These are phyloP conservation scores for Musa balbisiana DNA, from an alignment of 202 grass and related monocot genomes.

Conservation along the genomic window DNA sequence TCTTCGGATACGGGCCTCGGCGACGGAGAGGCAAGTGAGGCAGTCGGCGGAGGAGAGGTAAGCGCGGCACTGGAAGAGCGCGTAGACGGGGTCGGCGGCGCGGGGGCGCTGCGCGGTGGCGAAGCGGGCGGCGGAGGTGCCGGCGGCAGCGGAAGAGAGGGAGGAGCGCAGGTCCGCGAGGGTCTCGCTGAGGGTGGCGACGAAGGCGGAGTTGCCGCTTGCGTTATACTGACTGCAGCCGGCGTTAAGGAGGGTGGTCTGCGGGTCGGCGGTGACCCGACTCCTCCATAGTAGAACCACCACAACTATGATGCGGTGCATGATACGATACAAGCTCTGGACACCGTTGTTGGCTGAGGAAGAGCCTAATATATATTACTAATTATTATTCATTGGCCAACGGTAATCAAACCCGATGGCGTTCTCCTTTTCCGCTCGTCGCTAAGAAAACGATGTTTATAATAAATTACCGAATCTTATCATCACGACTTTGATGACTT, in stretches of 20 bases:
- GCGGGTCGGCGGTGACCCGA: slow-evolving; percentile 32
- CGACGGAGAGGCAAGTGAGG: slow-evolving; percentile 43
- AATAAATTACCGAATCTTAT: too few species aligned
- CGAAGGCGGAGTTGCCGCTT: slow-evolving; percentile 37
- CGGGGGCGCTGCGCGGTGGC: slow-evolving; percentile 43
- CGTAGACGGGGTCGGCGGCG: slow-evolving; percentile 39
- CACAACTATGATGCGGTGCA: not conserved
- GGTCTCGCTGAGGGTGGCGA: slow-evolving; percentile 41
- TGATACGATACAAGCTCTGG: not conserved
- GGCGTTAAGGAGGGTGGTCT: slow-evolving; percentile 41
- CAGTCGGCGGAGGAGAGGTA: slow-evolving; percentile 46
- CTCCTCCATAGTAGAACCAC: slow-evolving; percentile 7
- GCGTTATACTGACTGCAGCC: slow-evolving; percentile 73
- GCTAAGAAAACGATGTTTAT: too few species aligned
- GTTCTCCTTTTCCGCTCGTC: too few species aligned
- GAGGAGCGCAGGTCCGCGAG: slow-evolving; percentile 41
- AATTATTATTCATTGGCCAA: too few species aligned
- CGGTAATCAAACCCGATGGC: too few species aligned
- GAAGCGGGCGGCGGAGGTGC: slow-evolving; percentile 27
- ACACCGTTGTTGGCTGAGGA: too few species aligned
- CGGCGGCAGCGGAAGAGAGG: slow-evolving; percentile 24
- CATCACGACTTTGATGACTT: too few species aligned
- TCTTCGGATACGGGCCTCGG: slow-evolving; percentile 28
- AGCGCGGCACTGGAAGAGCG: slow-evolving; percentile 56
- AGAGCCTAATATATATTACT: too few species aligned